These are phyloP conservation scores for Tylopilus rubrobrunneus DNA, from an alignment of 768 basidiomycete genomes.

Conservation along the genomic window DNA sequence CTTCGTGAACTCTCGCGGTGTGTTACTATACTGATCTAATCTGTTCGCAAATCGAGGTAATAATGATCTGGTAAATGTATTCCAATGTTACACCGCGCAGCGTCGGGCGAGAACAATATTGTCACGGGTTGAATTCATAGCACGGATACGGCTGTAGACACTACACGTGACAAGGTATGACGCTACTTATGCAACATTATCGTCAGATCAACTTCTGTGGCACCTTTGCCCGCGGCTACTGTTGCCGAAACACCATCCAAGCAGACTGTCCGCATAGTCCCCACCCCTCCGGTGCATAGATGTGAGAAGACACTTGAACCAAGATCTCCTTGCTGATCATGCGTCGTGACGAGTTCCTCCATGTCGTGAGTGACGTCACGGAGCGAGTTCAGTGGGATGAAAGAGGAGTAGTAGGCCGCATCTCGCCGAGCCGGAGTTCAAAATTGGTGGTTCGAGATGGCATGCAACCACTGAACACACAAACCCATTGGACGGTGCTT, in stretches of 20 bases:
- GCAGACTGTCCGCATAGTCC: conserved; percentile 84
- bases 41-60: neutral
- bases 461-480: too few relatives aligned
- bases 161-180: conserved; percentile 6
- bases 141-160: neutral
- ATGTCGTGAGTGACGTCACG: too few relatives aligned
- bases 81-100: neutral
- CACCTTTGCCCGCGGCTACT: conserved; percentile 97
- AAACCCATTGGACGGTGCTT: too few relatives aligned
- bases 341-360: too few relatives aligned
- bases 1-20: conserved; percentile 16
- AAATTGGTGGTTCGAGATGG: too few relatives aligned
- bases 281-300: conserved; percentile 89
- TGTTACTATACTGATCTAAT: neutral
- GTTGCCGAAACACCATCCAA: conserved; percentile 91
- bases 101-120: neutral
- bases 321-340: too few relatives aligned
- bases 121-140: neutral
- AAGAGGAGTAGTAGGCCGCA: too few relatives aligned
- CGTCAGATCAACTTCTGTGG: conserved; percentile 30
- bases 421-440: too few relatives aligned
- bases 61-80: conserved; percentile 4
- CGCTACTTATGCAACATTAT: neutral
- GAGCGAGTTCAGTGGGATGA: too few relatives aligned
- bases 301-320: too few relatives aligned